These are phyloP conservation scores for Suhomyces taliae DNA, from an alignment of 1,139 yeast genomes.

Conservation along the genomic window DNA sequence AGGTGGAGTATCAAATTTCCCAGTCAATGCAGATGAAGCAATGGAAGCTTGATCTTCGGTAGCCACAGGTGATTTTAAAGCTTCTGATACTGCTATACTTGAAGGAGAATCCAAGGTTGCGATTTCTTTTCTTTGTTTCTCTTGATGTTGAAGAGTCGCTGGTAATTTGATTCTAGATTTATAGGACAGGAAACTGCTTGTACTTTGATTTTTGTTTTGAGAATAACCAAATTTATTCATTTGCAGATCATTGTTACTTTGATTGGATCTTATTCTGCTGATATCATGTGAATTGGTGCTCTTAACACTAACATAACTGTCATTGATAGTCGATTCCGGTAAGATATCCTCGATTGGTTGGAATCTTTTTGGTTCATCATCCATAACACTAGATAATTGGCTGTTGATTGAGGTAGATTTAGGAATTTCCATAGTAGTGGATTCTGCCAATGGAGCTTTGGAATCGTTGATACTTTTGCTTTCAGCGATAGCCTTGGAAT, in stretches of 20 bases:
- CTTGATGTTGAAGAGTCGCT: constrained; percentile 19
- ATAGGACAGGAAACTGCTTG: constrained; percentile 31
- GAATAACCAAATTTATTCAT: constrained; percentile 8
- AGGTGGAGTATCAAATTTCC: constrained; percentile 14
- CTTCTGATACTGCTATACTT: neutral
- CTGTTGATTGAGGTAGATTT: constrained; percentile 3
- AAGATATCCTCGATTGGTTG: neutral
- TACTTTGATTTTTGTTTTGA: constrained; percentile 23
- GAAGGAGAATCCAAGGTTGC: constrained; percentile 5
- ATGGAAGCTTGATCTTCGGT: constrained; percentile 10
- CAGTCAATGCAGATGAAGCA: constrained; percentile 7
- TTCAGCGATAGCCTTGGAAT: too few species aligned
- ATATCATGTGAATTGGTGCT: constrained; percentile 6
- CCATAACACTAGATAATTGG: neutral
- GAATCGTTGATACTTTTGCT: too few species aligned
- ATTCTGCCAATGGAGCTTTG: neutral
- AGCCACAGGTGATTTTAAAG: constrained; percentile 10
- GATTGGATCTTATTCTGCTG: constrained; percentile 8
- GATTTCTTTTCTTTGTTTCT: constrained; percentile 4
- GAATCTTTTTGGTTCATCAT: neutral
- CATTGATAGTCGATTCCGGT: constrained; percentile 1
- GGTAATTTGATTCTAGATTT: constrained; percentile 38
- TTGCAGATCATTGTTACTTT: constrained; percentile 6
- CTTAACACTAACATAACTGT: constrained; percentile 7
- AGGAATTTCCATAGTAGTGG: neutral